Conservation (phyloP, 257 asterid species). For the Linaria vulgaris region DNA sequence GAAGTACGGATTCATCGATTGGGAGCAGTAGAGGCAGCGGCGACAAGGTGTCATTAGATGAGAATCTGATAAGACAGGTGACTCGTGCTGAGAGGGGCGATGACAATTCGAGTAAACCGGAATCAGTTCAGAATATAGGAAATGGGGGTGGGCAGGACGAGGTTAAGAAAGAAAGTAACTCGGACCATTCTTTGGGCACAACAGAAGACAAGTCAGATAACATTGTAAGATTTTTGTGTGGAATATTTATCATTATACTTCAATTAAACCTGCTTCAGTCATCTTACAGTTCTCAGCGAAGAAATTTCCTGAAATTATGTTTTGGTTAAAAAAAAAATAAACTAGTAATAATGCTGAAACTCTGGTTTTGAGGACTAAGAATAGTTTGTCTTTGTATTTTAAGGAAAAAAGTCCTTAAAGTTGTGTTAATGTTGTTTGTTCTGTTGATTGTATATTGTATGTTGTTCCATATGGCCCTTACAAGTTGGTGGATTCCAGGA, state of each 20-base stretch:
- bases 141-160: conserved; percentile 25
- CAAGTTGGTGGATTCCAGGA: background rate
- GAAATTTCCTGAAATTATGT: too few relatives aligned
- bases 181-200: conserved; percentile 30
- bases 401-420: too few relatives aligned
- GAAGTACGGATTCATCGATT: conserved; percentile 28
- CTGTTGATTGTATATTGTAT: too few relatives aligned
- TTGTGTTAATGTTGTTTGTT: too few relatives aligned
- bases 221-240: conserved; percentile 34
- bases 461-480: too few relatives aligned
- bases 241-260: background rate
- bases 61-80: conserved; percentile 58
- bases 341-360: too few relatives aligned
- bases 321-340: too few relatives aligned
- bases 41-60: conserved; percentile 31
- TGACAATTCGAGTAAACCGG: conserved; percentile 29
- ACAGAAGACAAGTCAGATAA: conserved; percentile 29
- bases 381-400: too few relatives aligned
- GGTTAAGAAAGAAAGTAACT: conserved; percentile 28
- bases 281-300: too few relatives aligned
- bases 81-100: conserved; percentile 33
- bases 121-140: conserved; percentile 24
- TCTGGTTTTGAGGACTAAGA: too few relatives aligned
- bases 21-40: conserved; percentile 16
- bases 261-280: too few relatives aligned